Evolutionary conservation across 2,329 filamentous ascomycete species (phyloP).

Genomic region (Epichloe bromicola): DNA sequence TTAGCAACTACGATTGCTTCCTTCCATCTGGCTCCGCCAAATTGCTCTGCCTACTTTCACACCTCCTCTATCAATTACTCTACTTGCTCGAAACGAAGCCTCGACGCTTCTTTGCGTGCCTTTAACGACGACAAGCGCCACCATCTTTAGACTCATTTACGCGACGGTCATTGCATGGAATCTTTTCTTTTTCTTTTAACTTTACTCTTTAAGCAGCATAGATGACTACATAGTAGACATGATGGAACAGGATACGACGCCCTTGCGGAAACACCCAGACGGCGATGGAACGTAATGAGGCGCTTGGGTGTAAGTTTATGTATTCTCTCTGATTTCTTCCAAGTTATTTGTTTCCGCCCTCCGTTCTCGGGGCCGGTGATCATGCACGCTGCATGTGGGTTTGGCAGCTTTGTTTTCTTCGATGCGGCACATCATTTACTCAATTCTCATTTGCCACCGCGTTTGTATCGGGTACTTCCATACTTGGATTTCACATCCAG

Average conservation of each 20-base stretch:
- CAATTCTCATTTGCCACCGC: not conserved
- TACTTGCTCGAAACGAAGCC: not conserved
- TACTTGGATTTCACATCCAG: not conserved
- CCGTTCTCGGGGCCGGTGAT: not conserved
- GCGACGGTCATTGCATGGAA: slow-evolving; percentile 2
- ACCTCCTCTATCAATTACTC: too few species aligned
- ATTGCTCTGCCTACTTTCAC: too few species aligned
- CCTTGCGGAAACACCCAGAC: not conserved
- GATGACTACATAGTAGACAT: slow-evolving; percentile 2
- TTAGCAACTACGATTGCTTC: not conserved
- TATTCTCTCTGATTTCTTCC: slow-evolving; percentile 3
- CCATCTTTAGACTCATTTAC: not conserved
- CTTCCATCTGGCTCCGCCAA: not conserved
- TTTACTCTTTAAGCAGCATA: slow-evolving; percentile 2
- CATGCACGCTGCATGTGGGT: not conserved
- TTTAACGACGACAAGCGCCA: not conserved
- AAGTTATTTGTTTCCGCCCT: not conserved
- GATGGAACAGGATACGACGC: slow-evolving; percentile 6
- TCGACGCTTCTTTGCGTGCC: not conserved
- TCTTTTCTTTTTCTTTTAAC: too few species aligned
- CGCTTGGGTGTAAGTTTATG: slow-evolving; percentile 6
- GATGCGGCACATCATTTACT: not conserved
- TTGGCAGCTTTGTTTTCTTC: not conserved
- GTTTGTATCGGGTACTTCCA: not conserved
- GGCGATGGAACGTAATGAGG: slow-evolving; percentile 4